Percentiles rank a stretch among this genome's conserved stretches.
Conservation (phyloP, 176 grass and related monocot genomes). For the Microstegium vimineum region DNA sequence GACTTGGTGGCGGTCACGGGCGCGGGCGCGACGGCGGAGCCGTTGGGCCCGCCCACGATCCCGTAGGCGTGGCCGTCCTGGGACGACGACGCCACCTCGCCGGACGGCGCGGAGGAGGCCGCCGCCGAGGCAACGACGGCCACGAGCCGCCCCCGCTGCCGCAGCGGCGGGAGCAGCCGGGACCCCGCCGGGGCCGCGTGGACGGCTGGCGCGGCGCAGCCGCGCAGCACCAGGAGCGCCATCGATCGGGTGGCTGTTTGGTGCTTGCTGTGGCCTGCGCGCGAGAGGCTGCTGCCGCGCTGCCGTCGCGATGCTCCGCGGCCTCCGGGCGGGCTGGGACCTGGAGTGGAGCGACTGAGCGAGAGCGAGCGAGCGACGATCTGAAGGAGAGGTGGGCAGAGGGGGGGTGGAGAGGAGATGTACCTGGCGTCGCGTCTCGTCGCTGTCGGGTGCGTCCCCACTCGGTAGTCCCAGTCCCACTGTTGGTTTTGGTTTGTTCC, state of each 20-base stretch:
- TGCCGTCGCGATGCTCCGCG: not conserved
- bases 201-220: conserved; percentile 12
- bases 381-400: not conserved
- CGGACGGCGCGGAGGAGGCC: not conserved
- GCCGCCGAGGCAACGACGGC: not conserved
- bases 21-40: not conserved
- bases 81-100: not conserved
- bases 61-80: not conserved
- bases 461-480: not conserved
- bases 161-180: not conserved
- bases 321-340: too few species aligned
- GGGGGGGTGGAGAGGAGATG: not conserved
- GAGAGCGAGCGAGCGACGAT: not conserved
- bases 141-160: not conserved
- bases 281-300: not conserved
- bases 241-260: not conserved
- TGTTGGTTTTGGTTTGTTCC: not conserved
- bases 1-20: not conserved
- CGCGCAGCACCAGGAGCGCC: conserved; percentile 14
- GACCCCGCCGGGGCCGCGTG: not conserved
- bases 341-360: not conserved
- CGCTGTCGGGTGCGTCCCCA: not conserved
- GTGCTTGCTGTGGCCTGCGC: not conserved
- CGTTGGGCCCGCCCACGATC: not conserved
- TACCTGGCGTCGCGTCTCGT: not conserved